phyloP scores from a whole-genome alignment of 176 grass and related monocot species.

The Aegilops tauschii region DNA sequence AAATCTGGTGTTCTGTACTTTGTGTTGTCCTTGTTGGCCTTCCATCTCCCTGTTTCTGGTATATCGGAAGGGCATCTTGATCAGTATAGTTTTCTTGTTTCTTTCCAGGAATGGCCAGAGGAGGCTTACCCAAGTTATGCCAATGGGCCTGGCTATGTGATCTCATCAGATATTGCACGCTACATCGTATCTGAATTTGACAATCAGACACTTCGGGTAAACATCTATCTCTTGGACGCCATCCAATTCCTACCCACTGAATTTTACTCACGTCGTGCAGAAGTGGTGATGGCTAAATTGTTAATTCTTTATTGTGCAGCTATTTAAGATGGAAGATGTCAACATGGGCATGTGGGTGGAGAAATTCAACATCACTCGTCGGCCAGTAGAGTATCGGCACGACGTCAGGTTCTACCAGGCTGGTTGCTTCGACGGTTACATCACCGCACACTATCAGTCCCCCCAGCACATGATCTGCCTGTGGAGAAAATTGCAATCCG shows the following conservation, averaged over 20 bases:
- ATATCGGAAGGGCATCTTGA: background rate
- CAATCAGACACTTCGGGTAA: constrained; percentile 60
- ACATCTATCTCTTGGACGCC: background rate
- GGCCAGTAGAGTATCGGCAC: constrained; percentile 41
- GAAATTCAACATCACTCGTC: constrained; percentile 48
- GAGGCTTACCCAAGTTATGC: constrained; percentile 64
- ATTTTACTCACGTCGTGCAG: background rate
- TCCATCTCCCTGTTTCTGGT: background rate
- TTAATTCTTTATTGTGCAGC: background rate
- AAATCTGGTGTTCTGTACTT: background rate
- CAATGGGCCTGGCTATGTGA: constrained; percentile 72
- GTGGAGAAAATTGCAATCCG: constrained; percentile 55
- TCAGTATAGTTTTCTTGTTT: background rate
- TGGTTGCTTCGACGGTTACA: constrained; percentile 57
- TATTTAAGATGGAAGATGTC: constrained; percentile 87
- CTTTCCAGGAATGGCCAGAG: constrained; percentile 72
- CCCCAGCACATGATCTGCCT: constrained; percentile 71
- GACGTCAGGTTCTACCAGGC: constrained; percentile 69
- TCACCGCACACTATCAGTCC: constrained; percentile 72
- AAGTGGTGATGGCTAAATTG: background rate
- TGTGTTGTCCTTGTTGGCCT: background rate
- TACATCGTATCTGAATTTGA: constrained; percentile 61
- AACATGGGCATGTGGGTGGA: constrained; percentile 90
- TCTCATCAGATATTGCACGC: constrained; percentile 58
- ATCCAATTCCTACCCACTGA: background rate